Evolutionary conservation across 495 filamentous ascomycete genomes (phyloP).

Genomic region (Clavariopsis aquatica): DNA sequence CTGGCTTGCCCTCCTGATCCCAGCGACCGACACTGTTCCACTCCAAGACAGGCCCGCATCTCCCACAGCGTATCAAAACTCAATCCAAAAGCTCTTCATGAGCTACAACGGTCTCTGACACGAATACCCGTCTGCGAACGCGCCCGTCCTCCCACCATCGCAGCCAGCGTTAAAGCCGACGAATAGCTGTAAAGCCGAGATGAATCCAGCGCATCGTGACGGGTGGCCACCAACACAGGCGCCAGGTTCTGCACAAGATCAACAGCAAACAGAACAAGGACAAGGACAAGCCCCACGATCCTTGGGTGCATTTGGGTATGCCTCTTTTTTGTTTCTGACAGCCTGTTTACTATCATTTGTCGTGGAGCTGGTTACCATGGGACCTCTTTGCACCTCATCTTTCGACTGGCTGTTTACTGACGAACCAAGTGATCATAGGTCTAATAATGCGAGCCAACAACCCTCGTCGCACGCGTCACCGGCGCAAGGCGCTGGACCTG

Average conservation of each 20-base stretch:
- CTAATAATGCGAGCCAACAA: conserved; percentile 32
- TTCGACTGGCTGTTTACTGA: conserved; percentile 22
- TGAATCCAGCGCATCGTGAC: conserved; percentile 41
- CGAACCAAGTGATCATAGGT: conserved; percentile 6
- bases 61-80: not conserved
- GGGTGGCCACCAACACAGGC: conserved; percentile 39
- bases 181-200: conserved; percentile 32
- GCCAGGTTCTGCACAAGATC: conserved; percentile 19
- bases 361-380: conserved; percentile 6
- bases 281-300: conserved; percentile 34
- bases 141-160: conserved; percentile 11
- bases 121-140: conserved; percentile 4
- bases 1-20: conserved; percentile 7
- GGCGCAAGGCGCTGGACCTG: conserved; percentile 31
- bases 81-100: conserved; percentile 26
- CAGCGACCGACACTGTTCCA: conserved; percentile 1
- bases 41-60: not conserved
- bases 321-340: not conserved
- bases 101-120: conserved; percentile 11
- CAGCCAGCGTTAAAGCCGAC: conserved; percentile 25
- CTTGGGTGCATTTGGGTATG: conserved; percentile 36
- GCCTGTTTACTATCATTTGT: not conserved
- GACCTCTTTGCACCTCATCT: conserved; percentile 4
- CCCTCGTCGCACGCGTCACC: conserved; percentile 33
- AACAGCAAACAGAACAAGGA: conserved; percentile 35